Base-by-base conservation (phyloP, 306 rosid species). In the Medicago arabica region DNA sequence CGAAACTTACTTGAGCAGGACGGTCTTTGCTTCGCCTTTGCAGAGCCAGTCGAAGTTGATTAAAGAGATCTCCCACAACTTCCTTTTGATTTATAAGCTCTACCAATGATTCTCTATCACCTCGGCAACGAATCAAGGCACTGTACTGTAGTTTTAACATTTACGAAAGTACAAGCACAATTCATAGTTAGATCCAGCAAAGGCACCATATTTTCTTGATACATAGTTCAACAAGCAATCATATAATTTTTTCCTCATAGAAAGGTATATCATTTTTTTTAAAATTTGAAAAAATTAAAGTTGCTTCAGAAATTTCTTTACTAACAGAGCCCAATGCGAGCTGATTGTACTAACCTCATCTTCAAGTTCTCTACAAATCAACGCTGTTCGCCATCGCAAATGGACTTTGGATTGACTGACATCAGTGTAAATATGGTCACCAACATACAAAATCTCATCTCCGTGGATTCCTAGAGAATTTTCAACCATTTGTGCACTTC, bases 341-440 rank as follows among this genome's bases (percentile, higher is more conserved):
- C 21, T 68, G 61, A 60, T 19, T 40, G 21, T 55, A 83, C 88
- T 72, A 80, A 86, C 99, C 99, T 95, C 99, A 15, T 92, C 99
- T 88, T 95, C 97, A 84, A 95, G 80, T 85, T 95, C 99, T 80
- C 97, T 89, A 77, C 91, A 89, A 84, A 95, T 83, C 82, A 95
- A 87, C 67, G 97, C 97, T 4, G 99, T 95, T 80, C 99, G 89
- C 99, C 99, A 95, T 72, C 99, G 89, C 75, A 90, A 83, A 81
- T 95, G 97, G 67, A 95, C 91, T 86, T 95, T 92, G 74, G 99
- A 92, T 81, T 90, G 97, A 83, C 99, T 95, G 51, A 95, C 99
- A 77, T 95, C 99, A 13, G 97, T 95, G 81, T 92, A 95, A 67
- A 95, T 95, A 83, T 95, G 99, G 83, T 95, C 99, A 65, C 99